These are phyloP conservation scores for Hyaloscypha variabilis DNA, from an alignment of 495 filamentous ascomycete genomes.

Conservation along the genomic window DNA sequence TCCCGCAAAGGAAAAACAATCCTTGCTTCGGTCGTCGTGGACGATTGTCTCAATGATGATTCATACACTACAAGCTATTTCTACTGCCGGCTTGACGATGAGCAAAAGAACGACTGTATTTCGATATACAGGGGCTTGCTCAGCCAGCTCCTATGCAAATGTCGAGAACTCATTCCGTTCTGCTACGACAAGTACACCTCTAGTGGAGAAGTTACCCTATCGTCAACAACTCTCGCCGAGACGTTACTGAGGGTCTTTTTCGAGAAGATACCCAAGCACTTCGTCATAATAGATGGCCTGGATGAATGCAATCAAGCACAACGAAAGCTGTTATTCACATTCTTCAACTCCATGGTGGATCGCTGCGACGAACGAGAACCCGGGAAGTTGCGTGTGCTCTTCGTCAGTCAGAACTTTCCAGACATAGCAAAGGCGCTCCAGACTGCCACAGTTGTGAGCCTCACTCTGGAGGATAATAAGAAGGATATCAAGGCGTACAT, in stretches of 20 bases:
- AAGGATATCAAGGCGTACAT: slow-evolving; percentile 37
- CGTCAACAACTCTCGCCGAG: slow-evolving; percentile 29
- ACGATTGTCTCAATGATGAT: slow-evolving; percentile 29
- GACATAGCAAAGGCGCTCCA: slow-evolving; percentile 37
- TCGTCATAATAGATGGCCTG: slow-evolving; percentile 47
- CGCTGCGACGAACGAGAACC: slow-evolving; percentile 32
- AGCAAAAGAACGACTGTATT: slow-evolving; percentile 34
- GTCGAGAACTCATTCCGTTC: slow-evolving; percentile 35
- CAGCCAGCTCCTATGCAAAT: slow-evolving; percentile 38
- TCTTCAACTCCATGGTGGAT: slow-evolving; percentile 32
- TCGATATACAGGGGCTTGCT: slow-evolving; percentile 39
- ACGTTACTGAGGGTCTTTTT: slow-evolving; percentile 37
- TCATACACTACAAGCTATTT: slow-evolving; percentile 39
- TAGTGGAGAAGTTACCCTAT: slow-evolving; percentile 34
- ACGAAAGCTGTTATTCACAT: slow-evolving; percentile 30
- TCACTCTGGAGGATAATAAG: slow-evolving; percentile 32
- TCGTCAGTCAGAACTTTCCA: slow-evolving; percentile 41
- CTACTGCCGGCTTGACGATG: slow-evolving; percentile 43
- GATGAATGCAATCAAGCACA: slow-evolving; percentile 43
- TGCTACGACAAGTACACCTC: slow-evolving; percentile 34
- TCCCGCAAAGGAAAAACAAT: slow-evolving; percentile 43
- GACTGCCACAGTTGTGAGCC: slow-evolving; percentile 29
- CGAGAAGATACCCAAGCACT: slow-evolving; percentile 30
- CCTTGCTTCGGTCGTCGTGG: slow-evolving; percentile 41
- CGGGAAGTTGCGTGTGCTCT: slow-evolving; percentile 39